Percentiles rank a stretch among this genome's conserved stretches.
Evolutionary conservation across 805 yeast genomes (phyloP).

Genomic region (Teunomyces cretensis): DNA sequence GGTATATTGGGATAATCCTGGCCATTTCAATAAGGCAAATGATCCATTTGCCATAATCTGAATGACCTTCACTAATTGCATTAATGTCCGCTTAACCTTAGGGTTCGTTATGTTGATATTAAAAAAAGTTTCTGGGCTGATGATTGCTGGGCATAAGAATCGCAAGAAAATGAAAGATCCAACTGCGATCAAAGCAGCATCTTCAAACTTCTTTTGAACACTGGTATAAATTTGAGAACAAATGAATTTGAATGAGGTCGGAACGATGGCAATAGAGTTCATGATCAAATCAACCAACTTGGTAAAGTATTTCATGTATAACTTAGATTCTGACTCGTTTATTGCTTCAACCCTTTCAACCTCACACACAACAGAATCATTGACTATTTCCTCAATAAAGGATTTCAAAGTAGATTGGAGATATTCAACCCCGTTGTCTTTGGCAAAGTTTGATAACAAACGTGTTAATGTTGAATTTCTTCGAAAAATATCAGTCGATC

Average conservation of each 20-base stretch:
- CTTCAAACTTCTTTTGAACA: constrained; percentile 60
- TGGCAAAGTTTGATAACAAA: constrained; percentile 68
- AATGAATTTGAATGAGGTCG: constrained; percentile 68
- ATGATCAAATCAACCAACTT: constrained; percentile 60
- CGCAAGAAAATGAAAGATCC: constrained; percentile 86
- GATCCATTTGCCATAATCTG: constrained; percentile 89
- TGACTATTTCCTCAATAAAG: constrained; percentile 52
- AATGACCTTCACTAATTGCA: constrained; percentile 77
- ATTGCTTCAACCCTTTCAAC: constrained; percentile 53
- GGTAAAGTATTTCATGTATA: constrained; percentile 57
- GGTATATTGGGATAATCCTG: constrained; percentile 43
- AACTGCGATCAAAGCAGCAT: constrained; percentile 62
- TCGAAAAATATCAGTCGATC: constrained; percentile 72
- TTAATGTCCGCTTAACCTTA: constrained; percentile 60
- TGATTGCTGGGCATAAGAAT: constrained; percentile 84
- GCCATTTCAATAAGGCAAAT: constrained; percentile 63
- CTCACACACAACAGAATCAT: constrained; percentile 55
- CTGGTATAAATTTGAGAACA: constrained; percentile 63
- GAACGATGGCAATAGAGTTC: constrained; percentile 55
- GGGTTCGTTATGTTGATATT: constrained; percentile 26
- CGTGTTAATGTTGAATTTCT: constrained; percentile 83
- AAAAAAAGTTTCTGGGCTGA: constrained; percentile 71
- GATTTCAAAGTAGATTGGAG: constrained; percentile 54
- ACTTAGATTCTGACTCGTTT: constrained; percentile 30
- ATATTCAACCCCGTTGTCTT: constrained; percentile 63